Conservation (phyloP, 345 rosid genomes). For the Bruguiera gymnorhiza region DNA sequence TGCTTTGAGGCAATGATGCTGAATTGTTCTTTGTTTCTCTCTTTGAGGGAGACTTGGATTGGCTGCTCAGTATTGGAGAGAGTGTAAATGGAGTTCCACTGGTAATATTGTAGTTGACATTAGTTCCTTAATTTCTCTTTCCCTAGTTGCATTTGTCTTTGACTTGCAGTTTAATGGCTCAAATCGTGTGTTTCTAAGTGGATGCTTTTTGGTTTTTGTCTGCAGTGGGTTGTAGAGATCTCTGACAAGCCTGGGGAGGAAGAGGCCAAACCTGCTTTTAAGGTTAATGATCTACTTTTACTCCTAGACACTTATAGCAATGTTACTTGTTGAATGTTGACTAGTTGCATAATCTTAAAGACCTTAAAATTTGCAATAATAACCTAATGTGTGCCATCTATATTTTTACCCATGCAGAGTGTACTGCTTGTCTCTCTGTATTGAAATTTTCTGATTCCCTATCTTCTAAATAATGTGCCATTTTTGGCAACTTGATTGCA, state of each 20-base stretch:
- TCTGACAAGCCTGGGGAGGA: conserved; percentile 81
- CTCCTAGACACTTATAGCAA: no score
- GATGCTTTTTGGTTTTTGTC: not conserved
- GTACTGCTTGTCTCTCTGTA: no score
- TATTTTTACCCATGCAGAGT: no score
- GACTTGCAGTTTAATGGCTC: not conserved
- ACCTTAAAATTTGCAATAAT: no score
- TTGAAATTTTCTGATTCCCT: no score
- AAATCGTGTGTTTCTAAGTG: not conserved
- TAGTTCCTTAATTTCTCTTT: not conserved
- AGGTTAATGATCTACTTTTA: conserved; percentile 45
- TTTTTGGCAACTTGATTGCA: not conserved
- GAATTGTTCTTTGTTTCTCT: conserved; percentile 60
- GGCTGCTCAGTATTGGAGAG: conserved; percentile 75
- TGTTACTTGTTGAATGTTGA: no score
- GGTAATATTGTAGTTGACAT: conserved; percentile 46
- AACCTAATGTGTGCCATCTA: no score
- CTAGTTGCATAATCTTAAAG: no score
- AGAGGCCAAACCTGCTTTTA: conserved; percentile 95
- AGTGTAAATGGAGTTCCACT: conserved; percentile 88
- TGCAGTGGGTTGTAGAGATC: conserved; percentile 93
- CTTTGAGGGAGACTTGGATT: conserved; percentile 71
- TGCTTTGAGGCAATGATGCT: conserved; percentile 38
- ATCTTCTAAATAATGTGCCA: no score
- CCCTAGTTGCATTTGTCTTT: not conserved